Conservation (phyloP, 129 eudicot species). For the Pulicaria dysenterica region DNA sequence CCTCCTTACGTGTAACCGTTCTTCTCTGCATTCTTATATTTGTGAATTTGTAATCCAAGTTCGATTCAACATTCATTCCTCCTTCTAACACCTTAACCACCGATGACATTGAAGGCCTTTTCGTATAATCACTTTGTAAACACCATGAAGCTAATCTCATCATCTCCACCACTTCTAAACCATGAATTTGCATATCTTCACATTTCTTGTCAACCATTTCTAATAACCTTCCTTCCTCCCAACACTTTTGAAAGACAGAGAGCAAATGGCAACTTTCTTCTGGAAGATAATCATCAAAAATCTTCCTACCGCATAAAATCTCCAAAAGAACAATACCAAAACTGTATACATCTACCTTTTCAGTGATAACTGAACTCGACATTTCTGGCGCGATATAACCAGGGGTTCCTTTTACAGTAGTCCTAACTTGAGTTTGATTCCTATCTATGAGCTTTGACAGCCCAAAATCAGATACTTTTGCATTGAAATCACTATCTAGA, state of each 20-base stretch:
- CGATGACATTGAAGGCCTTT: conserved; percentile 12
- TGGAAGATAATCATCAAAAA: conserved; percentile 14
- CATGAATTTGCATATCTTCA: not conserved
- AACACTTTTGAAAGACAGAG: conserved; percentile 13
- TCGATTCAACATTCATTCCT: conserved; percentile 14
- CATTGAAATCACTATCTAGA: conserved; percentile 26
- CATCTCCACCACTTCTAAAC: conserved; percentile 19
- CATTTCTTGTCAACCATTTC: conserved; percentile 17
- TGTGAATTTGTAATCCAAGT: not conserved
- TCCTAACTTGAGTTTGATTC: conserved; percentile 23
- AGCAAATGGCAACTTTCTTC: conserved; percentile 31
- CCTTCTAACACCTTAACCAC: conserved; percentile 20
- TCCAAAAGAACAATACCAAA: conserved; percentile 38
- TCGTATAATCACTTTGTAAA: not conserved
- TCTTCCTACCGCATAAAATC: conserved; percentile 30
- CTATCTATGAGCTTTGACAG: conserved; percentile 27
- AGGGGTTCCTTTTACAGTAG: conserved; percentile 32
- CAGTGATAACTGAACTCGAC: conserved; percentile 11
- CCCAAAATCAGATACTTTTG: conserved; percentile 39
- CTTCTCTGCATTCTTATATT: not conserved
- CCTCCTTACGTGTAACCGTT: not conserved
- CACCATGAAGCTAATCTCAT: conserved; percentile 33
- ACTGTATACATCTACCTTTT: conserved; percentile 31
- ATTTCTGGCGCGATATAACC: conserved; percentile 35
- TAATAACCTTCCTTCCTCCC: conserved; percentile 19